phyloP scores from a whole-genome alignment of 2,329 filamentous ascomycete species.

The Paracoccidioides lutzii region DNA sequence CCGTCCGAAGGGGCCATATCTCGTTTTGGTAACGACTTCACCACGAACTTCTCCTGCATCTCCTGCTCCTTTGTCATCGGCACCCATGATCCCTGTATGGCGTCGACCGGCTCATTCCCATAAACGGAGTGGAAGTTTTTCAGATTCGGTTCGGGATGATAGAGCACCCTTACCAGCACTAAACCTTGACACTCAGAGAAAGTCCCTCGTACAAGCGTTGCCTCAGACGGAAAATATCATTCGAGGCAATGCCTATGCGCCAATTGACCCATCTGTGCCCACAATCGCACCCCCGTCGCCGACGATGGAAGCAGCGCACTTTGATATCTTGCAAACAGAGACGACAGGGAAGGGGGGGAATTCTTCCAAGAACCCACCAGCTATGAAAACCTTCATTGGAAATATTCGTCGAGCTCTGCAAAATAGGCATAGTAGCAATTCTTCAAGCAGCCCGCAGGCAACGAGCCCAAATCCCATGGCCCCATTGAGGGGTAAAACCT shows the following conservation, averaged over 20 bases:
- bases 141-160: slow-evolving; percentile 66
- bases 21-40: slow-evolving; percentile 26
- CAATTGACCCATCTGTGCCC: slow-evolving; percentile 68
- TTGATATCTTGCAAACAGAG: slow-evolving; percentile 10
- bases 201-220: slow-evolving; percentile 43
- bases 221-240: slow-evolving; percentile 74
- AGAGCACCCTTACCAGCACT: slow-evolving; percentile 39
- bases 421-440: slow-evolving; percentile 35
- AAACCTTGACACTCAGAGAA: slow-evolving; percentile 29
- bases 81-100: slow-evolving; percentile 20
- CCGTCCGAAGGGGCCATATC: slow-evolving; percentile 27
- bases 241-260: slow-evolving; percentile 71
- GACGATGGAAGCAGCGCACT: slow-evolving; percentile 21
- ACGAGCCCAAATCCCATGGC: slow-evolving; percentile 22
- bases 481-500: slow-evolving; percentile 27
- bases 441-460: slow-evolving; percentile 20
- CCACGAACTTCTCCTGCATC: slow-evolving; percentile 16
- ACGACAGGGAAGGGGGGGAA: slow-evolving; percentile 11
- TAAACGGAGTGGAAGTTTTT: slow-evolving; percentile 76
- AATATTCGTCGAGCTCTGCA: slow-evolving; percentile 74
- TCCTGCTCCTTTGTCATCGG: slow-evolving; percentile 16
- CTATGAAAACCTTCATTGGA: slow-evolving; percentile 74
- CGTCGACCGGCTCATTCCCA: slow-evolving; percentile 43
- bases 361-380: slow-evolving; percentile 35
- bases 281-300: slow-evolving; percentile 42